phyloP scores from a whole-genome alignment of 805 yeast genomes.

The Zygosaccharomyces siamensis region DNA sequence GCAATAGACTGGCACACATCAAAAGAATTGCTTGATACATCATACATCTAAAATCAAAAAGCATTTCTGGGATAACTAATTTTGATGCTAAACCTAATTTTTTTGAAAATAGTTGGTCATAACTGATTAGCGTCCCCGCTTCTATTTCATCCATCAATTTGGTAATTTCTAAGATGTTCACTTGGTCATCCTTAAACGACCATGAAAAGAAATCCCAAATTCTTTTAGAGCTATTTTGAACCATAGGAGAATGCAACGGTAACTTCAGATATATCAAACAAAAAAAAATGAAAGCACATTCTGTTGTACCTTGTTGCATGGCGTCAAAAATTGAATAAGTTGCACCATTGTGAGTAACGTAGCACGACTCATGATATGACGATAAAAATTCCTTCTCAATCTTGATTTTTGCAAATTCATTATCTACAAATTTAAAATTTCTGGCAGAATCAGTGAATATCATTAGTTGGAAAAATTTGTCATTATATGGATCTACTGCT shows the following conservation, averaged over 20 bases:
- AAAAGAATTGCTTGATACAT: constrained; percentile 13
- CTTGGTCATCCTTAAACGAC: constrained; percentile 4
- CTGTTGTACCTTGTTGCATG: constrained; percentile 34
- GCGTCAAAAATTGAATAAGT: constrained; percentile 30
- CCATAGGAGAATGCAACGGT: constrained; percentile 1
- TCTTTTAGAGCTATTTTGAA: constrained; percentile 9
- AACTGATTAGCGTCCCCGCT: constrained; percentile 5
- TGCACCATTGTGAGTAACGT: constrained; percentile 14
- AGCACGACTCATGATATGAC: constrained; percentile 19
- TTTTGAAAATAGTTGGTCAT: constrained; percentile 1
- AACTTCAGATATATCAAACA: constrained; percentile 4
- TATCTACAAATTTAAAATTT: constrained; percentile 22
- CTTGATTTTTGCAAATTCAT: constrained; percentile 13
- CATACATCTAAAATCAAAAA: constrained; percentile 12
- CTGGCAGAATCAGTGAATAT: constrained; percentile 28
- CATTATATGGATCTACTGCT: constrained; percentile 13
- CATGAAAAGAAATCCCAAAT: constrained; percentile 8
- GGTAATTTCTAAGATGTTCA: not conserved
- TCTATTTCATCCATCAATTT: constrained; percentile 5
- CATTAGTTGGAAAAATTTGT: constrained; percentile 21
- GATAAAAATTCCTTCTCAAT: constrained; percentile 1
- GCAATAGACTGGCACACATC: constrained; percentile 9
- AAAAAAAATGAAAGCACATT: constrained; percentile 27
- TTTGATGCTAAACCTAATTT: constrained; percentile 4
- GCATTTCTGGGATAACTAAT: constrained; percentile 8